A percentile compares a stretch with the other conserved stretches of the same genome.
Evolutionary conservation across 2,329 filamentous ascomycete species (phyloP).

Genomic region (Arthrobotrys megalospora): DNA sequence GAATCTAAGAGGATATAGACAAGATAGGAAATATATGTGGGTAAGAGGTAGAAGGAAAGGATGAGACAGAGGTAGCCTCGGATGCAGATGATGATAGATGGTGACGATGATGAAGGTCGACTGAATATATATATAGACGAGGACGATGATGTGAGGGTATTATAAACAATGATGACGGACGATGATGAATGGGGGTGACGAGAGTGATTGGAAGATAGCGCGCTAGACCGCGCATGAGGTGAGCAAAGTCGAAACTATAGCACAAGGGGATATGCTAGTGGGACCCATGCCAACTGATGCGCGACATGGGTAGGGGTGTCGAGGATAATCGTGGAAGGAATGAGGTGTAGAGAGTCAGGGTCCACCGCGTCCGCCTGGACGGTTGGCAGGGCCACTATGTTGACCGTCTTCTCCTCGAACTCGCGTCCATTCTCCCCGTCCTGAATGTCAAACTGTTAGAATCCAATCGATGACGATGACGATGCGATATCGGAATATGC

Average conservation of each 20-base stretch:
- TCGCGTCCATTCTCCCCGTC: slow-evolving; percentile 63
- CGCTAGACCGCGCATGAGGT: slow-evolving; percentile 57
- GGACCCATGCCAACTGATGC: slow-evolving; percentile 36
- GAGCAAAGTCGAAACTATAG: slow-evolving; percentile 33
- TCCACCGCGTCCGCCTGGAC: slow-evolving; percentile 58
- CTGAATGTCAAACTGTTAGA: slow-evolving; percentile 61
- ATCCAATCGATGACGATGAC: slow-evolving; percentile 17
- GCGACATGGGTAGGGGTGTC: slow-evolving; percentile 36
- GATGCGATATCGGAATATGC: slow-evolving; percentile 14
- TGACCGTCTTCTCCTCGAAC: slow-evolving; percentile 63
- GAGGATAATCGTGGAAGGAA: slow-evolving; percentile 30
- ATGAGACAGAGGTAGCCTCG: slow-evolving; percentile 14
- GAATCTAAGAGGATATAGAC: slow-evolving; percentile 58
- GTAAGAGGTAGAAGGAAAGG: slow-evolving; percentile 29
- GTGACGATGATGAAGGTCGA: background rate
- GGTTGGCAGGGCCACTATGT: slow-evolving; percentile 54
- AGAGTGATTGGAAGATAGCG: slow-evolving; percentile 31
- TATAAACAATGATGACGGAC: slow-evolving; percentile 22
- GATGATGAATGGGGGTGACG: background rate
- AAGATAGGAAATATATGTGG: slow-evolving; percentile 41
- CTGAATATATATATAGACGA: slow-evolving; percentile 32
- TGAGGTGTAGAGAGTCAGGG: slow-evolving; percentile 39
- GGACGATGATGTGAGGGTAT: slow-evolving; percentile 13
- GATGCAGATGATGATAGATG: slow-evolving; percentile 11
- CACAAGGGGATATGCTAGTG: slow-evolving; percentile 29